Conservation (phyloP, 1,139 yeast species). For the Komagataea norvegica region DNA sequence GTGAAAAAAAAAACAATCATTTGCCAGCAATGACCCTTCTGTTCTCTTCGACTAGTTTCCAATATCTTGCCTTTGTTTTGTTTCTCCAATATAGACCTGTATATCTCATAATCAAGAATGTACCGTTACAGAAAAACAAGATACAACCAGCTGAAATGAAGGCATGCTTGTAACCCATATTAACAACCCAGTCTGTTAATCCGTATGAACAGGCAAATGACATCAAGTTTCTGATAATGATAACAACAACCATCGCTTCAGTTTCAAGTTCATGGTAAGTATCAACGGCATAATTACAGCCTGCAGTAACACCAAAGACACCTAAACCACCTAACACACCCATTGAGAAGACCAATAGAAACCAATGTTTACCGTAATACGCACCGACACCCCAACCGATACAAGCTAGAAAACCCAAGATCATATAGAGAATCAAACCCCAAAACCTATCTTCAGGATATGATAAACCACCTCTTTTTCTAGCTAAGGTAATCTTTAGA, state of each 20-base stretch:
- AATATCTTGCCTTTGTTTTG: conserved; percentile 31
- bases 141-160: conserved; percentile 43
- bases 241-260: conserved; percentile 47
- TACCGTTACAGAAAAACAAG: conserved; percentile 37
- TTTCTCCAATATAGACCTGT: conserved; percentile 37
- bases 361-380: conserved; percentile 43
- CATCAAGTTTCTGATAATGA: conserved; percentile 35
- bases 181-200: conserved; percentile 43
- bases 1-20: not conserved
- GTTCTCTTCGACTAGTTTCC: conserved; percentile 33
- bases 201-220: conserved; percentile 47
- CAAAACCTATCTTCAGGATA: conserved; percentile 41
- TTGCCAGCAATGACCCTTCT: conserved; percentile 25
- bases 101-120: conserved; percentile 37
- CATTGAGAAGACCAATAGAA: conserved; percentile 48
- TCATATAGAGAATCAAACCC: conserved; percentile 32
- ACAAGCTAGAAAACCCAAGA: conserved; percentile 35
- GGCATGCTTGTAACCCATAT: conserved; percentile 40
- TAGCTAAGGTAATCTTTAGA: conserved; percentile 35
- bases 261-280: conserved; percentile 49
- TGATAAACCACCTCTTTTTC: conserved; percentile 34
- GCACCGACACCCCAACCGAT: conserved; percentile 43
- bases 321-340: conserved; percentile 47
- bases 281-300: conserved; percentile 52
- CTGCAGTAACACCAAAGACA: conserved; percentile 46